Evolutionary conservation across 805 yeast genomes (phyloP).

Genomic region (Candida schatavii): DNA sequence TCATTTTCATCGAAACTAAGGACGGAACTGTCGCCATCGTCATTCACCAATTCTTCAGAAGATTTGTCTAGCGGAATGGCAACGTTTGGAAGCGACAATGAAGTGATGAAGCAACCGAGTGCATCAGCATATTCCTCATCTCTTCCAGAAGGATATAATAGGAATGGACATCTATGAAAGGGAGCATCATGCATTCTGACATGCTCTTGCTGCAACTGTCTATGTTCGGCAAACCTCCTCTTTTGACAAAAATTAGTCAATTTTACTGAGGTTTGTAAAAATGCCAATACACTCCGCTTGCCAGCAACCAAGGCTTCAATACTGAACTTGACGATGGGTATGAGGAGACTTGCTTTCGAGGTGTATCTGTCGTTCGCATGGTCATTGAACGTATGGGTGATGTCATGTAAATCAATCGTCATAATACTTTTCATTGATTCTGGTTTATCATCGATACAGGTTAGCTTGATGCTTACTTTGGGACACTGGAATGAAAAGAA

Average conservation of each 20-base stretch:
- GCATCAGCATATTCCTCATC: conserved; percentile 46
- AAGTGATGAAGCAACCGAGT: conserved; percentile 53
- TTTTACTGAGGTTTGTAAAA: conserved; percentile 50
- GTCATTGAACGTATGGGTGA: conserved; percentile 56
- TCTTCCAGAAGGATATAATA: conserved; percentile 52
- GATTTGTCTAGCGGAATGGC: conserved; percentile 55
- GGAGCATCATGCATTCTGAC: conserved; percentile 75
- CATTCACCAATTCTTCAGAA: conserved; percentile 24
- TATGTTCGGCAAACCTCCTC: conserved; percentile 42
- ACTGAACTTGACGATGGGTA: conserved; percentile 33
- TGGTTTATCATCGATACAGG: conserved; percentile 15
- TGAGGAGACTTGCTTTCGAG: conserved; percentile 44
- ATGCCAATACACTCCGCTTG: conserved; percentile 27
- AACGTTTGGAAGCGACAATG: conserved; percentile 61
- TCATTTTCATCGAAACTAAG: conserved; percentile 12
- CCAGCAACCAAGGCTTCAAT: conserved; percentile 8
- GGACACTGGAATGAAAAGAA: conserved; percentile 58
- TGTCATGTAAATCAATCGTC: conserved; percentile 15
- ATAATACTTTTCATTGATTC: conserved; percentile 6
- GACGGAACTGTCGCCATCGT: conserved; percentile 17
- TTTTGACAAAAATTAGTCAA: conserved; percentile 60
- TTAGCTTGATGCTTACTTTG: conserved; percentile 40
- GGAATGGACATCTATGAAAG: conserved; percentile 73
- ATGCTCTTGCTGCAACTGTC: conserved; percentile 60
- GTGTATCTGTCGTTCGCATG: conserved; percentile 67